Base-by-base conservation (phyloP, 208 protist genomes). In the Trypanosoma congolense region DNA sequence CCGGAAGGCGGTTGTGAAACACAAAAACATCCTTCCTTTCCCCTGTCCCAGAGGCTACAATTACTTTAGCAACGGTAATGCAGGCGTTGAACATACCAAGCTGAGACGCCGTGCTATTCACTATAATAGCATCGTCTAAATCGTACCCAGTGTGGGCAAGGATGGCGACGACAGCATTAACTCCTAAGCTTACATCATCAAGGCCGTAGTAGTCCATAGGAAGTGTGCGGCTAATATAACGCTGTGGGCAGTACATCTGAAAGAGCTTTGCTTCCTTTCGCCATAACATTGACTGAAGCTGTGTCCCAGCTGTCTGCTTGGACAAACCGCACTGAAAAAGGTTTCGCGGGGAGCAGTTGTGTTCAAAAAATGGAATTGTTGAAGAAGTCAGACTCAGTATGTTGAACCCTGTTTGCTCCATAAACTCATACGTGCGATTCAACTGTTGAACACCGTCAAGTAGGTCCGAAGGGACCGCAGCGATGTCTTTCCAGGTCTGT, bases 261-360 rank as follows among this genome's bases (percentile, higher is more conserved):
- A 99, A 99, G 5, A 98, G 58, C 81, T 99, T 99, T 51, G 97
- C 98, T 73, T 99, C 99, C 28, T 83, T 85, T 35, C 98, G 80
- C 79, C 98, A 94, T 44, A 64, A 51, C 25, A 96, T 75, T 2
- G 88, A 71, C 54, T 98, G 88, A 50, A 88, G 58, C 61, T 98
- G 97, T 9, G 92, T 98, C 35, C 97, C 99, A 77, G 99, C 98
- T 10, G 98, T 98, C 73, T 99, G 99, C 75, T 99, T 99, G 30
- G 88, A 97, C 81, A 99, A 99, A 55, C 98, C 92, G 75, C 98
- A 99, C 85, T 99, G 98, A 79, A 99, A 99, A 73, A 99, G 98
- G 75, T 99, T 99, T 50, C 99, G 80, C 31, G 99, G 99, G n/a
- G 87, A 97, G 83, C 99, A 99, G 80, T 99, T 99, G 80, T 98